These are phyloP conservation scores for Talaromyces pinophilus DNA, from an alignment of 2,329 filamentous ascomycete genomes.

Conservation along the genomic window DNA sequence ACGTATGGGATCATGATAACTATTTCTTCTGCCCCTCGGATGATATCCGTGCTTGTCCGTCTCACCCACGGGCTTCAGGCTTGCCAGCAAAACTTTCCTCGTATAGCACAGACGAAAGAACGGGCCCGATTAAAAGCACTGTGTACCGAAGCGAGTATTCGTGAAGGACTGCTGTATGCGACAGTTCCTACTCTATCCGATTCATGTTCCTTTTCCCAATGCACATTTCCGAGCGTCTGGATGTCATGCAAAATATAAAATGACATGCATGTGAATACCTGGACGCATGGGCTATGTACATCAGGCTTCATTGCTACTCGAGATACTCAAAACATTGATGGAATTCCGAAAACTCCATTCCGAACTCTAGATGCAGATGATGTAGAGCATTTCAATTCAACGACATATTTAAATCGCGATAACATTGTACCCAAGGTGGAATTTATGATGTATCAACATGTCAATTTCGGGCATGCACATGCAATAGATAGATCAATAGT, in stretches of 20 bases:
- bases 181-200: neutral
- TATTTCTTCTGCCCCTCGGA: neutral
- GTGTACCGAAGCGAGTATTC: neutral
- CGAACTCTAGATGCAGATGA: neutral
- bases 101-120: neutral
- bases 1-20: too few relatives aligned
- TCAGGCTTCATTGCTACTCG: neutral
- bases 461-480: neutral
- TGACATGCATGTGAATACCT: neutral
- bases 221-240: neutral
- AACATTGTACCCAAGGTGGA: neutral
- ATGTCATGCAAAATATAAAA: neutral
- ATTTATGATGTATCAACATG: conserved; percentile 1
- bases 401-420: neutral
- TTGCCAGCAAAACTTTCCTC: neutral
- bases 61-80: neutral
- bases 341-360: neutral
- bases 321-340: neutral
- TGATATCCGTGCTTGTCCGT: neutral
- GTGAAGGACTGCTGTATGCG: neutral
- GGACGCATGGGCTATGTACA: neutral
- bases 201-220: neutral
- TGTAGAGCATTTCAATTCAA: neutral
- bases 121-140: neutral
- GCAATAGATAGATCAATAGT: conserved; percentile 9